A percentile compares a stretch with the other conserved stretches of the same genome.
phyloP scores from a whole-genome alignment of 2,329 filamentous ascomycete species.

The Colletotrichum eleusines region DNA sequence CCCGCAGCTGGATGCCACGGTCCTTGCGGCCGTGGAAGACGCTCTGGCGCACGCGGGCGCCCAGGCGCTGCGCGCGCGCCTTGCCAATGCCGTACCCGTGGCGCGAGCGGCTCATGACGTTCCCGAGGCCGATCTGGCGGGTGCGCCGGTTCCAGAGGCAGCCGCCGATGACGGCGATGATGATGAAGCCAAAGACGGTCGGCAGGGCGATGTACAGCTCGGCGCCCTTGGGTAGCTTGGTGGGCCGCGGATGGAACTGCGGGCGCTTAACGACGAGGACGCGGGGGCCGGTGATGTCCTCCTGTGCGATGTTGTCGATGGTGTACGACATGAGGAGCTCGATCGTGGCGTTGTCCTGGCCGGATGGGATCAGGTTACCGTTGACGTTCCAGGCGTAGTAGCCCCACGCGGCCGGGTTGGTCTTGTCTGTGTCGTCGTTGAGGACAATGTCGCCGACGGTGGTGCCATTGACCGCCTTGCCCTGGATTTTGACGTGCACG shows the following conservation, averaged over 20 bases:
- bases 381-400: slow-evolving; percentile 49
- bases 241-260: slow-evolving; percentile 48
- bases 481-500: slow-evolving; percentile 49
- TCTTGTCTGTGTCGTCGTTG: slow-evolving; percentile 30
- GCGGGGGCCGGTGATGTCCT: slow-evolving; percentile 55
- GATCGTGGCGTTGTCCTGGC: slow-evolving; percentile 48
- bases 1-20: slow-evolving; percentile 58
- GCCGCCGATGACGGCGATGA: slow-evolving; percentile 65
- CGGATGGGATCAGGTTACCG: slow-evolving; percentile 45
- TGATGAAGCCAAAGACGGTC: slow-evolving; percentile 60
- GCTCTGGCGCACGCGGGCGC: slow-evolving; percentile 49
- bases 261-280: slow-evolving; percentile 56
- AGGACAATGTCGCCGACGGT: slow-evolving; percentile 43
- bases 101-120: slow-evolving; percentile 62
- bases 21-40: slow-evolving; percentile 45
- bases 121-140: slow-evolving; percentile 64
- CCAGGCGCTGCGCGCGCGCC: slow-evolving; percentile 52
- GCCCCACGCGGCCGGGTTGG: slow-evolving; percentile 45
- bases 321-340: slow-evolving; percentile 48
- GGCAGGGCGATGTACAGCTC: slow-evolving; percentile 67
- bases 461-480: slow-evolving; percentile 57
- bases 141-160: slow-evolving; percentile 65
- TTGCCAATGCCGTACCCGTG: slow-evolving; percentile 60
- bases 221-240: slow-evolving; percentile 51
- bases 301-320: slow-evolving; percentile 51